Percentiles rank a stretch among this genome's conserved stretches.
These are phyloP conservation scores for Mycosphaerella arachidis DNA, from an alignment of 2,329 filamentous ascomycete species.

Conservation along the genomic window DNA sequence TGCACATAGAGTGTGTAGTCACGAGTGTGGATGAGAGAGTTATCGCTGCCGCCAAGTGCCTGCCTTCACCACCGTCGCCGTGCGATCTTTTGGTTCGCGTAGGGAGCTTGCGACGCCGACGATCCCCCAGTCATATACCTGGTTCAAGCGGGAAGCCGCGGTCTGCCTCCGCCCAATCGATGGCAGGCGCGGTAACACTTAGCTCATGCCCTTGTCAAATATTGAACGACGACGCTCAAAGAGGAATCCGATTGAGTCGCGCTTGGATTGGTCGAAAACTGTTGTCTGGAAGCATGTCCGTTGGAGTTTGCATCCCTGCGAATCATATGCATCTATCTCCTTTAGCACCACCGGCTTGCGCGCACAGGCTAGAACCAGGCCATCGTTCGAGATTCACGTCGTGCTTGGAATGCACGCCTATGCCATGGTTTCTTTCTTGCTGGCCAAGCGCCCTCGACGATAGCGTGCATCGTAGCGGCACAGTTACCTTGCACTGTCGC, in stretches of 20 bases:
- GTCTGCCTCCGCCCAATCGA: background rate
- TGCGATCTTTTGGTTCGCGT: background rate
- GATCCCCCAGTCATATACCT: background rate
- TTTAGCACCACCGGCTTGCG: background rate
- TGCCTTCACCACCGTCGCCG: background rate
- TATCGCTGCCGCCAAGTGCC: background rate
- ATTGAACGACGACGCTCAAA: background rate
- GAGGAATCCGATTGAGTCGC: background rate
- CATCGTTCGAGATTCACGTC: background rate
- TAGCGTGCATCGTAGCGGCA: background rate
- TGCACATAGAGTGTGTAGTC: background rate
- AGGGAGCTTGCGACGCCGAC: background rate
- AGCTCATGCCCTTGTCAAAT: background rate
- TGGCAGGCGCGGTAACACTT: background rate
- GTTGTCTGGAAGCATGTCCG: too few species aligned
- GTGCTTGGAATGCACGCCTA: background rate
- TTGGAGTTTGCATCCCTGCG: background rate
- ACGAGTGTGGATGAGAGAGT: background rate
- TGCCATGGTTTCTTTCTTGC: background rate
- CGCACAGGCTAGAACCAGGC: background rate
- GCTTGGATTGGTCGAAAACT: background rate
- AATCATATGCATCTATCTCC: background rate
- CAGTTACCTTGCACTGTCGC: background rate
- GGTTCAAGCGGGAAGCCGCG: background rate
- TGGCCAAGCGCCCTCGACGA: background rate